phyloP scores from a whole-genome alignment of 768 basidiomycete genomes.

The Polyporus arcularius region DNA sequence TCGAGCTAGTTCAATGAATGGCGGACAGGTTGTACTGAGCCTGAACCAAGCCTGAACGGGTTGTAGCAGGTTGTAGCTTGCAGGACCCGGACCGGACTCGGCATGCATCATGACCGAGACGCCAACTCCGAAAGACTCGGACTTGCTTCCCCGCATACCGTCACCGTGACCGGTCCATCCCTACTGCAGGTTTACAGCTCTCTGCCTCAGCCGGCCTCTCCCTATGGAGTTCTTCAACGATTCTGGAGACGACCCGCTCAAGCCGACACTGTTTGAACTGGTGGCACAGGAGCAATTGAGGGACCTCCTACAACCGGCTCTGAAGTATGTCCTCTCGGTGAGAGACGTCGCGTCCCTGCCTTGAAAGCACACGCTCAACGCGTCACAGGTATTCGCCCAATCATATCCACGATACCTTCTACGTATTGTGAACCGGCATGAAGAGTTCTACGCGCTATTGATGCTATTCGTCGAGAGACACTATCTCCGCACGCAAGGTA shows the following conservation, averaged over 20 bases:
- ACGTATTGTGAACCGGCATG: conserved; percentile 89
- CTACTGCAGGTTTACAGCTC: not conserved
- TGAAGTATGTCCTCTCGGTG: conserved; percentile 93
- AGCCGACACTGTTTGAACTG: conserved; percentile 87
- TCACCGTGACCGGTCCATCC: not conserved
- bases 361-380: not conserved
- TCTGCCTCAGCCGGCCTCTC: not conserved
- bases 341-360: conserved; percentile 29
- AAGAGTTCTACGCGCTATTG: conserved; percentile 90
- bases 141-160: not conserved
- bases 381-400: conserved; percentile 85
- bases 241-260: conserved; percentile 67
- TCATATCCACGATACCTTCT: conserved; percentile 91
- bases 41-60: too few relatives aligned
- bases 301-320: conserved; percentile 89
- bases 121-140: not conserved
- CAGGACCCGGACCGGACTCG: not conserved
- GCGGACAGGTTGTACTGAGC: too few relatives aligned
- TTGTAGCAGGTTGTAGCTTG: too few relatives aligned
- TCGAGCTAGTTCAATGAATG: too few relatives aligned
- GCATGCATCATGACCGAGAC: not conserved
- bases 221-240: conserved; percentile 84
- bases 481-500: conserved; percentile 86
- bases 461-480: conserved; percentile 91
- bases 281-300: conserved; percentile 92